Base-by-base conservation (phyloP, 768 basidiomycete species). In the Chalciporus pseudorubinellus region DNA sequence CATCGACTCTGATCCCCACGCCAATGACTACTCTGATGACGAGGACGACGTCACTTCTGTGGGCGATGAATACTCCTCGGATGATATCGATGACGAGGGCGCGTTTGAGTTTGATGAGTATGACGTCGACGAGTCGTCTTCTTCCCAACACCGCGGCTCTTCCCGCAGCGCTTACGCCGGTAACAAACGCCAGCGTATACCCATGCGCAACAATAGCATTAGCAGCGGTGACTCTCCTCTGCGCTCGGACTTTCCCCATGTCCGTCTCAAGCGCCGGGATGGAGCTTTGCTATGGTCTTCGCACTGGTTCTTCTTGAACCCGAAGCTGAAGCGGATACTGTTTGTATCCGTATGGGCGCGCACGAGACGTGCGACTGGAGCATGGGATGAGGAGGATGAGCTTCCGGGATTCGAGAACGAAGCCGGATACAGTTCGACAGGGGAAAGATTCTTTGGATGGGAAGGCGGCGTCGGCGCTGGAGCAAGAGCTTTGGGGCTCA, bases 281-380 rank as follows among this genome's bases (percentile, higher is more conserved):
- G 91, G 92, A 16, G 87, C 92, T 4, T 73, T 98, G 51, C 77
- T 98, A 7, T 98, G 95, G 95, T 94, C 91, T 29, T 92, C 91
- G 11, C 92, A 95, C 67, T 95, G 92, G 87, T 98, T 98, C 77
- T 95, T 98, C 75, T 75, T 92, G 62, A 95, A 94, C 76, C 81
- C 87, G 62, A 95, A 92, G 74, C 74, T 85, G 71, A 97, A 95
- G 74, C 84, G 95, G 19, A 83, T 98, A 61, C 71, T 98, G 49
- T 98, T 95, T 72, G 80, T 97, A 52, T 88, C 92, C 2, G 84
- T 92, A 19, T 97, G 93, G 92, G 92, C 94, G 7, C 81, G 87
- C 39, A 85, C 86, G 28, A 80, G 78, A 60, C 79, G 81, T 44
- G 73, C 81, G 18, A 72, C 74, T 16, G 71, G 79, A 36, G 80